phyloP scores from a whole-genome alignment of 1,284 basidiomycete genomes.

The Anthracocystis walkeri region DNA sequence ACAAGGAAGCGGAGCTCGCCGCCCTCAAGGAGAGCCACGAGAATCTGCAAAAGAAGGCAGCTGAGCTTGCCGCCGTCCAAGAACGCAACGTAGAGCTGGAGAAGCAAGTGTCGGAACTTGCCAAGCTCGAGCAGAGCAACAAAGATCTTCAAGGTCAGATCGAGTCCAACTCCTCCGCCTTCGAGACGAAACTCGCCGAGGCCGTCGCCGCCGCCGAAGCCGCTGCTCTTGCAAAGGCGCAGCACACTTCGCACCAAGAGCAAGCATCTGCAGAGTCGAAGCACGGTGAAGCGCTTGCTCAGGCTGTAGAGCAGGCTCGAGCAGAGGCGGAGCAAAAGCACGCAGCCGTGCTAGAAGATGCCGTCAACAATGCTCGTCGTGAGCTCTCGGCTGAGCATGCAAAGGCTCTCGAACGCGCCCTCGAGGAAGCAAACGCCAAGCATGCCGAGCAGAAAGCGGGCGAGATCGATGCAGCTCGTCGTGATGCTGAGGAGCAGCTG shows the following conservation, averaged over 20 bases:
- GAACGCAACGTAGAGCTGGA: slow-evolving; percentile 24
- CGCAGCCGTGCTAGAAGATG: slow-evolving; percentile 41
- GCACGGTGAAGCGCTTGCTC: slow-evolving; percentile 22
- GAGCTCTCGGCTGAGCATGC: slow-evolving; percentile 40
- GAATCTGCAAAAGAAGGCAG: slow-evolving; percentile 19
- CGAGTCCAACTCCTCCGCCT: slow-evolving; percentile 20
- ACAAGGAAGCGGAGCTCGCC: slow-evolving; percentile 36
- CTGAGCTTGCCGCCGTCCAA: slow-evolving; percentile 11
- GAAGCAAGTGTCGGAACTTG: slow-evolving; percentile 9
- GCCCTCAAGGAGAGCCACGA: slow-evolving; percentile 19
- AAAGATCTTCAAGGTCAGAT: slow-evolving; percentile 20
- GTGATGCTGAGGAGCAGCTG: slow-evolving; percentile 36
- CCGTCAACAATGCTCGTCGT: slow-evolving; percentile 31
- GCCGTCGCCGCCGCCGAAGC: slow-evolving; percentile 53
- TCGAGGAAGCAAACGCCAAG: slow-evolving; percentile 29
- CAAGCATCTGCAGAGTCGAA: slow-evolving; percentile 9
- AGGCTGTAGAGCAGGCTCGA: slow-evolving; percentile 29
- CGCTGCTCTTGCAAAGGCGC: slow-evolving; percentile 32
- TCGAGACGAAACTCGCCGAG: slow-evolving; percentile 34
- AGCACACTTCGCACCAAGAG: slow-evolving; percentile 16
- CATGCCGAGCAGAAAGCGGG: slow-evolving; percentile 28
- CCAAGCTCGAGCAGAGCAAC: slow-evolving; percentile 16
- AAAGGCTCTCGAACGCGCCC: slow-evolving; percentile 28
- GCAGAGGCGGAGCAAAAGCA: slow-evolving; percentile 37
- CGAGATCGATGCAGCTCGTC: slow-evolving; percentile 28